Base-by-base conservation (phyloP, 345 rosid genomes). In the Brassica carinata region DNA sequence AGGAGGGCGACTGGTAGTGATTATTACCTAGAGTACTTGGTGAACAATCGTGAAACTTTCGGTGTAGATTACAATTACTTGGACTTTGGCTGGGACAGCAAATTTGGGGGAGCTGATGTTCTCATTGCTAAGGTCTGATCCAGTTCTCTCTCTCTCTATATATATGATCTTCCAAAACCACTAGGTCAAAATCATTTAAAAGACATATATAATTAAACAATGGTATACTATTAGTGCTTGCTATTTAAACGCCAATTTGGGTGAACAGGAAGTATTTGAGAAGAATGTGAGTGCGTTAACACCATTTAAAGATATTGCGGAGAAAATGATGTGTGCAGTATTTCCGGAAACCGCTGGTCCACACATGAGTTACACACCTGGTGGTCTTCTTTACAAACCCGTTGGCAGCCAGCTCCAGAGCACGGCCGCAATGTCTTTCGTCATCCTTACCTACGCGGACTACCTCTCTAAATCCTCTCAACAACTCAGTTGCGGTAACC, bases 391-490 rank as follows among this genome's bases (percentile, higher is more conserved):
- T 40, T 86, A 90, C 96, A 93, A 84, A 84, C 89, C 84, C 6
- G 98, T 96, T 1, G 92, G 93, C 78, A 90, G 90, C 90, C 93
- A 96, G 82, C 84, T 96, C 18, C 99, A 96, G 59, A 96, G 90
- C 58, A 86, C 96, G 5, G 90, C 92, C 5, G 77, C 99, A 13
- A 85, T 88, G 31, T 89, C 99, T 2, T 96, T 93, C 75, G 91
- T 93, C 51, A 90, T 93, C 58, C 89, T 96, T 45, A 89, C 87
- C 53, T 93, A 96, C 63, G 97, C 99, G 2, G 85, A 90, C 67
- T 88, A 90, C 89, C 88, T 96, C 9, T 87, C 89, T 17, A 83
- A 79, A 62, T 87, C 96, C 7, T 89, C 92, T 0, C 98, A 90
- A 63, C 75, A 89, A 0, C 84, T 90, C 27, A 77, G 62, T 48